These are phyloP conservation scores for Zygoascus meyerae DNA, from an alignment of 1,139 yeast genomes.

Conservation along the genomic window DNA sequence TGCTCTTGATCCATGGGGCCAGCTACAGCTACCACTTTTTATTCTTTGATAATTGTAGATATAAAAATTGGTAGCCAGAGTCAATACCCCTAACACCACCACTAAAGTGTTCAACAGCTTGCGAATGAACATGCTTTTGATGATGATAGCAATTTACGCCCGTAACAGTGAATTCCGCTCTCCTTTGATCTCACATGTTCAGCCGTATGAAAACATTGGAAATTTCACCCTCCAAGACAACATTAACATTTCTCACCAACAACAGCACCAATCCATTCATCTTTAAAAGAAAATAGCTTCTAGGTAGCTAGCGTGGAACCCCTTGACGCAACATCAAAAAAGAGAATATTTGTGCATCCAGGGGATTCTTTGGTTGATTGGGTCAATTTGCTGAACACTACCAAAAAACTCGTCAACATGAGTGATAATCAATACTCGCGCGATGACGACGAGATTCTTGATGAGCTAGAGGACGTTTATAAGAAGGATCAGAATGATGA, in stretches of 20 bases:
- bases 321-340: no score
- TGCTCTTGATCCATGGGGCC: constrained; percentile 18
- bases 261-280: no score
- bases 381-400: no score
- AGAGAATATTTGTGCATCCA: no score
- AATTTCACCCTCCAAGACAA: no score
- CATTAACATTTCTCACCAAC: no score
- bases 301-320: no score
- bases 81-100: constrained; percentile 3
- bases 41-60: constrained; percentile 21
- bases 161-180: no score
- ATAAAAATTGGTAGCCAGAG: constrained; percentile 17
- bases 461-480: constrained; percentile 18
- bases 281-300: no score
- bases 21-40: constrained; percentile 27
- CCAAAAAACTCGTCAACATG: background rate
- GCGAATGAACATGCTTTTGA: background rate
- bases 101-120: background rate
- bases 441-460: constrained; percentile 22
- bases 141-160: background rate
- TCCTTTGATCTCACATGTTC: no score
- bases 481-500: constrained; percentile 20
- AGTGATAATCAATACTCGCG: constrained; percentile 8
- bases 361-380: no score
- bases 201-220: no score